A percentile compares a stretch with the other conserved stretches of the same genome.
phyloP scores from a whole-genome alignment of 2,329 filamentous ascomycete genomes.

The Leptographium galeiforme region DNA sequence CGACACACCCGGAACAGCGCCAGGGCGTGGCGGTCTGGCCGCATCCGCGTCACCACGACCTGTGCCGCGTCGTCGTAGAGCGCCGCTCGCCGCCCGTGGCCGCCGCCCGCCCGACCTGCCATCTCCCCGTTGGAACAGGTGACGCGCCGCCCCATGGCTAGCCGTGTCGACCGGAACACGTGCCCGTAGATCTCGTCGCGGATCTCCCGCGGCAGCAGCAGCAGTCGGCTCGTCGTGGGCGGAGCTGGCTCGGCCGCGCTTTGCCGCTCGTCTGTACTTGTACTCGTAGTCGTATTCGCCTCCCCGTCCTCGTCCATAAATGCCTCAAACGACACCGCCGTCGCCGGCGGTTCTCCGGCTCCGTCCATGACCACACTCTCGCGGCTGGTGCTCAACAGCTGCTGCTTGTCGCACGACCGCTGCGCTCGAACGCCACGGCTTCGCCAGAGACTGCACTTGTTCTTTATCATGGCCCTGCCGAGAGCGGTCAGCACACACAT shows the following conservation, averaged over 20 bases:
- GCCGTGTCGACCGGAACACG: conserved; percentile 10
- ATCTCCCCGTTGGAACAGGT: not conserved
- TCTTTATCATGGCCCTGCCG: not conserved
- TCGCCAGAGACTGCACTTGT: not conserved
- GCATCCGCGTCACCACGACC: conserved; percentile 5
- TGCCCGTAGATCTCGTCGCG: conserved; percentile 11
- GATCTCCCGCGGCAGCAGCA: conserved; percentile 10
- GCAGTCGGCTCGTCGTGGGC: conserved; percentile 3
- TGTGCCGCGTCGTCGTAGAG: not conserved
- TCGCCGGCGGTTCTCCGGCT: not conserved
- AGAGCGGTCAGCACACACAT: not conserved
- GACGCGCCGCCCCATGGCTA: conserved; percentile 11
- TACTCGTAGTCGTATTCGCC: no score
- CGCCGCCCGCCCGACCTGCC: not conserved
- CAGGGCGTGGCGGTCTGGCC: conserved; percentile 10
- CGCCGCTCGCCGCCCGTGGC: no score
- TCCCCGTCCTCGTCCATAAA: not conserved
- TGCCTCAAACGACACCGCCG: not conserved
- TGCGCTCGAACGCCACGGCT: not conserved
- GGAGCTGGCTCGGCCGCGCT: not conserved
- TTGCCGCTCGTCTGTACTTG: no score
- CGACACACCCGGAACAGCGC: conserved; percentile 11
- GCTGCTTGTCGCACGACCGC: not conserved
- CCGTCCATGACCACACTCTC: not conserved
- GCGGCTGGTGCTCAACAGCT: not conserved